Base-by-base conservation (phyloP, 306 rosid genomes). In the Carpinus viminea region DNA sequence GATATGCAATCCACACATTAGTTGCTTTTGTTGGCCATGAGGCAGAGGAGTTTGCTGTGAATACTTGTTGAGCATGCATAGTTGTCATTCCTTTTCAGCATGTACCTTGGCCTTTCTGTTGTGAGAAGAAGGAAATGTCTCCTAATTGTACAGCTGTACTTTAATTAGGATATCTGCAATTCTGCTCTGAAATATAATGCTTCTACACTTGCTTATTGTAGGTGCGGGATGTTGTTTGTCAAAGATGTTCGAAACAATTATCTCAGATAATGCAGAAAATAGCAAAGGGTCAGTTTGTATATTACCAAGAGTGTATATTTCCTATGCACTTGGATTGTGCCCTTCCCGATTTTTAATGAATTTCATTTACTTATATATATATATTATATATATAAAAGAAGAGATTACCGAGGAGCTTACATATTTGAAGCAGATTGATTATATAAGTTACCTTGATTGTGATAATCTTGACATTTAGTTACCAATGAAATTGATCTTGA, bases 151-250 rank as follows among this genome's bases (percentile, higher is more conserved):
- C 57, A 72, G 78, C 50, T 78, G 75, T 38, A 41, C 41, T 72
- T 12, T 16, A 61, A 16, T 38, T 74, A 59, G 28, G 50, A 56
- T 57, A 50, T 68, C 26, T 28, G 34, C 47, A 16, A 7, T 79
- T 59, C 59, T 75, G 78, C n/a, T 75, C 77, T 51, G 52, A 55
- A 52, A 51, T 79, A 34, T 51, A 11, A 43, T 76, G 50, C 21
- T 57, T 52, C 57, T 82, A 78, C 81, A 77, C 81, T 70, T 74
- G 38, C 78, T 81, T 61, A 75, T 82, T 89, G 87, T 77, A 95
- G 99, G 96, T 93, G 72, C 89, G 99, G 57, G 86, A 95, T 93
- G 99, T 21, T 72, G 83, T 95, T 93, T 87, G 98, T 91, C 80
- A 90, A 82, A 91, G 94, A 93, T 78, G 96, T 95, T 26, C 89